A percentile compares a stretch with the other conserved stretches of the same genome.
Conservation (phyloP, 345 rosid species). For the Euphorbia pulcherrima region DNA sequence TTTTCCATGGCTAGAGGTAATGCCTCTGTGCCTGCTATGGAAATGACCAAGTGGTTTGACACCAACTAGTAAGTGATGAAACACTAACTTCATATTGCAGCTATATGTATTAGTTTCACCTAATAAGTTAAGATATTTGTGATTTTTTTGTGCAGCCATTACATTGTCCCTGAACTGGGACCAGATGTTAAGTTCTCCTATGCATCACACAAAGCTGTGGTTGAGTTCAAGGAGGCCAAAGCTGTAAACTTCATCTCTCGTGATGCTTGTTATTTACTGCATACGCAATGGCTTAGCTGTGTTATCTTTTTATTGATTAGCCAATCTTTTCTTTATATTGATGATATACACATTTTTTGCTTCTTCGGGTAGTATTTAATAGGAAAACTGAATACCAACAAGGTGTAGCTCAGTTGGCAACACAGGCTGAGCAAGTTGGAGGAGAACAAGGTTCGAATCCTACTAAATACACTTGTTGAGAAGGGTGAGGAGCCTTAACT, state of each 20-base stretch:
- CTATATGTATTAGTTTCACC: background rate
- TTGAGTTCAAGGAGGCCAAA: conserved; percentile 94
- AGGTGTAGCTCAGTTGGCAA: too few species aligned
- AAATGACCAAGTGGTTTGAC: conserved; percentile 99
- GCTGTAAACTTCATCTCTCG: conserved; percentile 37
- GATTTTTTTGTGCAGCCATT: conserved; percentile 53
- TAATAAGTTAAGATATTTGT: background rate
- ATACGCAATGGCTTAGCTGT: background rate
- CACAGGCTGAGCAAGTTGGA: too few species aligned
- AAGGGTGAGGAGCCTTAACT: too few species aligned
- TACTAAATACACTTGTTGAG: too few species aligned
- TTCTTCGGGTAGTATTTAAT: background rate
- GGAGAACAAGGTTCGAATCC: too few species aligned
- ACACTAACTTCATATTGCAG: background rate
- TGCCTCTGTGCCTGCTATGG: conserved; percentile 96
- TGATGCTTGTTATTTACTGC: background rate
- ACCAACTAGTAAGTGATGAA: conserved; percentile 91
- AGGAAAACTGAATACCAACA: too few species aligned
- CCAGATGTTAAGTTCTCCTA: conserved; percentile 86
- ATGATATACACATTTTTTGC: background rate
- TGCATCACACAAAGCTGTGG: conserved; percentile 91
- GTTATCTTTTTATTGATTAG: background rate
- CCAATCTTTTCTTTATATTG: background rate
- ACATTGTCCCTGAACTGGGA: conserved; percentile 93
- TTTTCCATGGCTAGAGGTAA: conserved; percentile 99